Evolutionary conservation across 306 rosid genomes (phyloP).

Genomic region (Bauhinia variegata): DNA sequence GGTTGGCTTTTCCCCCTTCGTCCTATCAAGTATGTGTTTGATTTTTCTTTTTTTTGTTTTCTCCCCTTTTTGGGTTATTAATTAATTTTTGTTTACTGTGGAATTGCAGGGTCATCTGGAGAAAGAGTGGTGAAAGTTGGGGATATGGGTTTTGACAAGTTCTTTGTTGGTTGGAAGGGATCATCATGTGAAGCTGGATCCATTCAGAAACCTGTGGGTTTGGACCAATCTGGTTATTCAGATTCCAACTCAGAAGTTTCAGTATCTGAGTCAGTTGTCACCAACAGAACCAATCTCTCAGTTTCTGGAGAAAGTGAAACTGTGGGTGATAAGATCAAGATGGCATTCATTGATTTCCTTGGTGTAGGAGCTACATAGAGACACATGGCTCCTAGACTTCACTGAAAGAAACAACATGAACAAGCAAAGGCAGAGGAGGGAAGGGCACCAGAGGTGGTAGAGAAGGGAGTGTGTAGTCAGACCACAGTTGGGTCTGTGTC

Average conservation of each 20-base stretch:
- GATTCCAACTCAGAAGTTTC: slow-evolving; percentile 79
- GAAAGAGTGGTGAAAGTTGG: slow-evolving; percentile 19
- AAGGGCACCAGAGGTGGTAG: slow-evolving; percentile 2
- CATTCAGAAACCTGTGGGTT: slow-evolving; percentile 24
- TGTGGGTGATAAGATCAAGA: slow-evolving; percentile 31
- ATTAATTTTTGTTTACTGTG: neutral
- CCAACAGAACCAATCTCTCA: slow-evolving; percentile 51
- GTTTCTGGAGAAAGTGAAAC: slow-evolving; percentile 49
- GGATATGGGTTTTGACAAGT: slow-evolving; percentile 38
- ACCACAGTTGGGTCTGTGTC: slow-evolving; percentile 15
- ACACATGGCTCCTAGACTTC: slow-evolving; percentile 2
- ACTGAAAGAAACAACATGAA: slow-evolving; percentile 7
- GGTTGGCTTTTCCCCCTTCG: slow-evolving; percentile 4
- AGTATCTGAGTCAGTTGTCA: slow-evolving; percentile 69
- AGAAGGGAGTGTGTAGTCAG: slow-evolving; percentile 32
- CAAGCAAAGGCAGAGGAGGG: slow-evolving; percentile 24
- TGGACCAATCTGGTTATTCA: slow-evolving; percentile 63
- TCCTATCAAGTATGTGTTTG: neutral
- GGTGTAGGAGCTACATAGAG: slow-evolving; percentile 71
- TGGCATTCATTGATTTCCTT: slow-evolving; percentile 86
- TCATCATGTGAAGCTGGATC: slow-evolving; percentile 12
- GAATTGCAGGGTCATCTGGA: slow-evolving; percentile 42
- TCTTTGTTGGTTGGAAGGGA: slow-evolving; percentile 29
- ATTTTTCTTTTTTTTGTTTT: neutral
- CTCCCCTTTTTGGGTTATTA: too few relatives aligned